Evolutionary conservation across 2,329 filamentous ascomycete genomes (phyloP), one percentile per base, ranked within the genome.

Genomic region (Graphiopsis chlorocephala): DNA sequence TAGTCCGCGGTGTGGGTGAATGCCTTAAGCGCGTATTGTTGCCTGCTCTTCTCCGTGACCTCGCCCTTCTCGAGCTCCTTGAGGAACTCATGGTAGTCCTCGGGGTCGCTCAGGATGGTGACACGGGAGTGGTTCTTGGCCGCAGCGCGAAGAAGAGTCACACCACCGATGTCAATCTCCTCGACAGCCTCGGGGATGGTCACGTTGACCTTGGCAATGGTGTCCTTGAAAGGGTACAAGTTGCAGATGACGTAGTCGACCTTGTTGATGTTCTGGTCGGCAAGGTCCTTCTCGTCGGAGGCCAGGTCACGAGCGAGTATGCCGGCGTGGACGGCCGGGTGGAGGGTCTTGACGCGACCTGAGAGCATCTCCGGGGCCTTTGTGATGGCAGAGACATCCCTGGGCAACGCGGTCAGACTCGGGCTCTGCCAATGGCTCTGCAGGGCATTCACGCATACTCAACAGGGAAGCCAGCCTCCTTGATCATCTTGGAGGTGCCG

Each of bases 1-100:
- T 99, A 99, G 78, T 97, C 93, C 69, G 95, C 93, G 45, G 95
- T 99, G 81, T 98, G 95, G 82, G 97, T 92, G 76, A 99, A 99
- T 17, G 95, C 95, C 86, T 99, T 99, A 74, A 98, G 87, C 28
- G 95, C 94, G 76, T 97, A 97, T 65, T 87, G 83, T 78, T 96
- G 93, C 71, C 93, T 89, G 83, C 88, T 96, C 66, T 87, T 84
- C 77, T 96, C 91, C 63, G 90, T 88, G 73, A 99, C 89, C 77
- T 94, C 91, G 68, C 93, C 94, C 70, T 90, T 77, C 79, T 93
- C 90, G 31, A 99, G 87, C 82, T 97, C 93, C 77, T 89, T 88
- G 63, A 99, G 85, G 83, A 99, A 98, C 78, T 92, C 91, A 68
- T 93, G 88, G 80, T 99, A 99, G 82, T 99, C 94, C 67, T 85